A percentile compares a stretch with the other conserved stretches of the same genome.
Evolutionary conservation across 768 basidiomycete genomes (phyloP).

Genomic region (Psilocybe subaeruginosa): DNA sequence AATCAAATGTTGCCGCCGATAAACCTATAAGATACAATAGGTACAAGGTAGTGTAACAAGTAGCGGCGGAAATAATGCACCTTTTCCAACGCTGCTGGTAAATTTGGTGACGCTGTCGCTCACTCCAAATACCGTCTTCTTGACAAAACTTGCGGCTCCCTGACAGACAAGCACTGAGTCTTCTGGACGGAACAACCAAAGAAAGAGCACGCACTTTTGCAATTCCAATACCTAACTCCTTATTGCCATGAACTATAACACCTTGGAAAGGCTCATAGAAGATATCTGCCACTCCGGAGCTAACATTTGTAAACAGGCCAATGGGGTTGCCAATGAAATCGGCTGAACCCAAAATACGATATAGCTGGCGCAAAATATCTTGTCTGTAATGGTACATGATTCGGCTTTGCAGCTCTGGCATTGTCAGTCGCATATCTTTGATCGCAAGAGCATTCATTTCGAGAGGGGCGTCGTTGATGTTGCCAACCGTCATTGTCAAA

Average conservation of each 20-base stretch:
- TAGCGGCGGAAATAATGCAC: constrained; percentile 34
- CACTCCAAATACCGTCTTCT: constrained; percentile 97
- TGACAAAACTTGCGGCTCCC: constrained; percentile 98
- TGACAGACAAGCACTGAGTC: constrained; percentile 30
- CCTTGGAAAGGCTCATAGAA: constrained; percentile 99
- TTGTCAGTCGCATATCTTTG: constrained; percentile 89
- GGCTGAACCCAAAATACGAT: constrained; percentile 96
- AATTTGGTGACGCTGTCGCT: constrained; percentile 98
- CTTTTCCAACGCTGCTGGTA: constrained; percentile 97
- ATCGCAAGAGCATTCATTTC: constrained; percentile 93
- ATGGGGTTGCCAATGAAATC: constrained; percentile 97
- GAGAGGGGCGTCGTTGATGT: constrained; percentile 93
- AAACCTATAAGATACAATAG: constrained; percentile 54
- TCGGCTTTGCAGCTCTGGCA: constrained; percentile 82
- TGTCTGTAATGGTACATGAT: constrained; percentile 93
- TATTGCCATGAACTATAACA: constrained; percentile 94
- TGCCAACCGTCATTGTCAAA: constrained; percentile 95
- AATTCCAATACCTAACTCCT: constrained; percentile 91
- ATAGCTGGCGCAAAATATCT: constrained; percentile 91
- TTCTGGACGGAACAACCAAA: background rate
- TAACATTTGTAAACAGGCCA: constrained; percentile 97
- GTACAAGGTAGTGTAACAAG: background rate
- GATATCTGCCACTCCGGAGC: constrained; percentile 96
- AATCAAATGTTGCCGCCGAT: constrained; percentile 95
- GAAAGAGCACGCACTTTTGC: constrained; percentile 67